Evolutionary conservation across 495 filamentous ascomycete species (phyloP).

Genomic region (Neurospora pannonica): DNA sequence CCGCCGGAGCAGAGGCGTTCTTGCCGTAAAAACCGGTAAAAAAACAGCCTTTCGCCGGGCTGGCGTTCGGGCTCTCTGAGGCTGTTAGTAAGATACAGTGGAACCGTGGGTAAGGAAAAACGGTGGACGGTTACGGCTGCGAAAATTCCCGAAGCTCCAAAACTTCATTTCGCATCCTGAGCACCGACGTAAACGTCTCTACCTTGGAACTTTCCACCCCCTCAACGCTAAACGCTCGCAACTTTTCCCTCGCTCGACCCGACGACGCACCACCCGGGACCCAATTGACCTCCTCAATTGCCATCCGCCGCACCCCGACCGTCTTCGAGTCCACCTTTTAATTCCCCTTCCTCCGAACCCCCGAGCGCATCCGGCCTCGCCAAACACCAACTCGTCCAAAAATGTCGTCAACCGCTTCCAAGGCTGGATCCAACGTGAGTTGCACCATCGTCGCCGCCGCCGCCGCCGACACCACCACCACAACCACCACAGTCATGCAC

Average conservation of each 20-base stretch:
- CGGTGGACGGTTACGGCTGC: slow-evolving; percentile 6
- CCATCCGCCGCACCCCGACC: neutral
- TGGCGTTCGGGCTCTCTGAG: neutral
- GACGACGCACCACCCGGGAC: slow-evolving; percentile 16
- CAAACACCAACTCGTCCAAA: slow-evolving; percentile 6
- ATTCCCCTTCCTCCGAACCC: slow-evolving; percentile 4
- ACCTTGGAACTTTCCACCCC: slow-evolving; percentile 1
- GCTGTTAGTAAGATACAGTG: neutral
- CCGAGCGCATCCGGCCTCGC: slow-evolving; percentile 1
- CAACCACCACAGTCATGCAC: neutral
- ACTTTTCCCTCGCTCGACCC: slow-evolving; percentile 6
- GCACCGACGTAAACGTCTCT: slow-evolving; percentile 7
- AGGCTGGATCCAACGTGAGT: slow-evolving; percentile 56
- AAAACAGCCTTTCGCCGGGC: neutral
- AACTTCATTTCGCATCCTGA: slow-evolving; percentile 14
- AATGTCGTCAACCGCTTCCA: slow-evolving; percentile 37
- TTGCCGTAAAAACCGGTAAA: neutral
- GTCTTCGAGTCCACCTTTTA: slow-evolving; percentile 1
- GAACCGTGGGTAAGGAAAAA: slow-evolving; percentile 11
- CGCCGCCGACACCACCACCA: slow-evolving; percentile 3
- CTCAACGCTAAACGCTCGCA: neutral
- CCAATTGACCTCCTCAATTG: slow-evolving; percentile 21
- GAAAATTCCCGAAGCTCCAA: slow-evolving; percentile 27
- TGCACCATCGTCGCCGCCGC: slow-evolving; percentile 1
- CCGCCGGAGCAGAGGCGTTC: neutral